These are phyloP conservation scores for Exophiala sideris DNA, from an alignment of 2,329 filamentous ascomycete genomes.

Conservation along the genomic window DNA sequence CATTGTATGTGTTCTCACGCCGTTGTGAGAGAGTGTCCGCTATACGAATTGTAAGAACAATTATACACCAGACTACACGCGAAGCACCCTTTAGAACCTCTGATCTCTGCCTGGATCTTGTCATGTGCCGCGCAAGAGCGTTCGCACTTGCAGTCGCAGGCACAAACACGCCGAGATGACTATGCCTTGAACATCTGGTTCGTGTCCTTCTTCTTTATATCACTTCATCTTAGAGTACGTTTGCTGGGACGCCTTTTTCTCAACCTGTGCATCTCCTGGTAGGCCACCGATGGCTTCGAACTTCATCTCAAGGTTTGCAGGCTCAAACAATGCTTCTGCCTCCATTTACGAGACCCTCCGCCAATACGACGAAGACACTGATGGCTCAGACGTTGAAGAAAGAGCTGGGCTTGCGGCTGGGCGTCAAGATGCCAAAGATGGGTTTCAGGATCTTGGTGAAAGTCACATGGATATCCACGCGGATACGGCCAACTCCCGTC, in stretches of 20 bases:
- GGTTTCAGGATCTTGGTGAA: constrained; percentile 14
- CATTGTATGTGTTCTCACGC: too few species aligned
- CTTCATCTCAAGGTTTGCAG: constrained; percentile 50
- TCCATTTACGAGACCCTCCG: constrained; percentile 49
- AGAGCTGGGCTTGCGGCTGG: constrained; percentile 43
- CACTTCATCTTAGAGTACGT: not conserved
- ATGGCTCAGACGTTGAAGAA: constrained; percentile 45
- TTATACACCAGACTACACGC: too few species aligned
- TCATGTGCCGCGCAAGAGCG: constrained; percentile 22
- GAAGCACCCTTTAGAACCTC: not conserved
- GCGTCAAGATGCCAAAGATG: constrained; percentile 13
- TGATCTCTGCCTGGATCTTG: constrained; percentile 16
- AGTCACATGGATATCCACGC: not conserved
- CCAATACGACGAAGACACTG: constrained; percentile 45
- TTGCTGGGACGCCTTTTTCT: not conserved
- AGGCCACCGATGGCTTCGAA: constrained; percentile 51
- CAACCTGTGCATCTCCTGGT: not conserved
- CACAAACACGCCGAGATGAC: constrained; percentile 13
- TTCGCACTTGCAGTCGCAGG: constrained; percentile 18
- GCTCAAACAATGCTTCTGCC: constrained; percentile 36
- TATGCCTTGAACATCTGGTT: constrained; percentile 10
- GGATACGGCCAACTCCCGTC: constrained; percentile 1
- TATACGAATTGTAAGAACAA: too few species aligned
- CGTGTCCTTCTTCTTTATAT: not conserved
- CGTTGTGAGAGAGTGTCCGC: too few species aligned